A percentile compares a stretch with the other conserved stretches of the same genome.
Evolutionary conservation across 768 basidiomycete genomes (phyloP).

Genomic region (Russula brevipes): DNA sequence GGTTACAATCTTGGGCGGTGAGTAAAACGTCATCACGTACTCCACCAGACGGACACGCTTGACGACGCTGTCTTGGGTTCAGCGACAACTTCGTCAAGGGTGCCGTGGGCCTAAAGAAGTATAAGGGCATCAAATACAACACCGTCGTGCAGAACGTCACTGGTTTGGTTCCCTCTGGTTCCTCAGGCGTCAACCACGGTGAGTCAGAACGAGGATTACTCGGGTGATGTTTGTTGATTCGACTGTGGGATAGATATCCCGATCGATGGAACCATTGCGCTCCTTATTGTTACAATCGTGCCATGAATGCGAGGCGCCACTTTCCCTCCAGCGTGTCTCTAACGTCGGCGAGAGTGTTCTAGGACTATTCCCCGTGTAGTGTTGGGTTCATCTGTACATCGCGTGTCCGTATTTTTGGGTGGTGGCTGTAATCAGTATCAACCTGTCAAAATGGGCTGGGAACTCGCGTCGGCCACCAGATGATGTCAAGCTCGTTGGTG

Average conservation of each 20-base stretch:
- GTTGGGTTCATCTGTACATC: too few species aligned
- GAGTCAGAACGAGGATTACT: not conserved
- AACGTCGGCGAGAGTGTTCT: too few species aligned
- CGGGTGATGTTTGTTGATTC: not conserved
- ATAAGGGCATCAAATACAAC: slow-evolving; percentile 34
- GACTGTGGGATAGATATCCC: slow-evolving; percentile 9
- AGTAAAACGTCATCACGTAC: not conserved
- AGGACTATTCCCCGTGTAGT: too few species aligned
- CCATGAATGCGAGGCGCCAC: not conserved
- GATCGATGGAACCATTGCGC: slow-evolving; percentile 13
- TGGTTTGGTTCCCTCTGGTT: slow-evolving; percentile 50
- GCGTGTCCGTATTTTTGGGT: too few species aligned
- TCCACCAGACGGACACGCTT: not conserved
- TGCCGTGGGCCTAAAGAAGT: slow-evolving; percentile 7
- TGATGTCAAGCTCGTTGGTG: too few species aligned
- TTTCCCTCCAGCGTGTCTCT: too few species aligned
- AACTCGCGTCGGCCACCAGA: too few species aligned
- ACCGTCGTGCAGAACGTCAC: slow-evolving; percentile 45
- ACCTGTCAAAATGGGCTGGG: too few species aligned
- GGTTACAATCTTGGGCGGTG: slow-evolving; percentile 35
- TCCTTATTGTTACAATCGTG: slow-evolving; percentile 21
- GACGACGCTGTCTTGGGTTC: not conserved
- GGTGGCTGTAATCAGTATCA: too few species aligned
- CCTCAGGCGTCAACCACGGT: slow-evolving; percentile 50
- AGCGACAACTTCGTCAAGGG: slow-evolving; percentile 14